phyloP scores from a whole-genome alignment of 495 filamentous ascomycete species.

The Annulohypoxylon stygium region DNA sequence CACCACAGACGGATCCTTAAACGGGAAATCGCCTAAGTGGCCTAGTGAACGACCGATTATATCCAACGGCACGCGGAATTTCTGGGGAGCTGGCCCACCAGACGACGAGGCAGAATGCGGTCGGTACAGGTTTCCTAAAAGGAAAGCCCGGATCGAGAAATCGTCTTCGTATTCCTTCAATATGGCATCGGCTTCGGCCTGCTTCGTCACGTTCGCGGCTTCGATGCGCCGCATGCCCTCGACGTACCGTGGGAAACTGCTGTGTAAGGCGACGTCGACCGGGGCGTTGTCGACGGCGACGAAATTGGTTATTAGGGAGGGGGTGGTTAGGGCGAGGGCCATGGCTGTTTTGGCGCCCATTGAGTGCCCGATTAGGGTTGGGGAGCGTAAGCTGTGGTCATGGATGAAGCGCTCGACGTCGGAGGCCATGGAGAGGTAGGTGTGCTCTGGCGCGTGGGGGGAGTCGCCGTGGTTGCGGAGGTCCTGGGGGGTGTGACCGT shows the following conservation, averaged over 20 bases:
- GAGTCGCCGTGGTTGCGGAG: slow-evolving; percentile 95
- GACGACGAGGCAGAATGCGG: slow-evolving; percentile 18
- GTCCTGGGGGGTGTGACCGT: slow-evolving; percentile 69
- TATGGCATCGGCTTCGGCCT: slow-evolving; percentile 84
- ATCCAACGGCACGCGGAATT: slow-evolving; percentile 62
- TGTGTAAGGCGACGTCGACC: slow-evolving; percentile 77
- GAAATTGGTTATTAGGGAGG: slow-evolving; percentile 73
- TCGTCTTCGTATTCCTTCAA: slow-evolving; percentile 81
- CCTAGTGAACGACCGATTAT: slow-evolving; percentile 55
- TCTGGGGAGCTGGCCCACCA: background rate
- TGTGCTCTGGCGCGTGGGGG: slow-evolving; percentile 79
- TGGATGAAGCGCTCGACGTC: slow-evolving; percentile 87
- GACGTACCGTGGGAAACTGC: slow-evolving; percentile 84
- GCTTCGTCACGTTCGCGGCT: slow-evolving; percentile 70
- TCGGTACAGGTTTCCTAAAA: slow-evolving; percentile 87
- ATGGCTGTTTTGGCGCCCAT: slow-evolving; percentile 98
- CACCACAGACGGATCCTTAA: slow-evolving; percentile 69
- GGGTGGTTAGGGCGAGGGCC: slow-evolving; percentile 80
- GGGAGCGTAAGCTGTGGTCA: slow-evolving; percentile 74
- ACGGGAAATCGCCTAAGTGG: slow-evolving; percentile 89
- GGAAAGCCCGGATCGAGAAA: slow-evolving; percentile 86
- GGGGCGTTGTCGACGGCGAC: slow-evolving; percentile 95
- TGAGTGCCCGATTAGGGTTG: slow-evolving; percentile 91
- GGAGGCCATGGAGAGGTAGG: slow-evolving; percentile 87
- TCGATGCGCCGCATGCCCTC: slow-evolving; percentile 89